Evolutionary conservation across 805 yeast species (phyloP).

Genomic region (Metschnikowia lachancei): DNA sequence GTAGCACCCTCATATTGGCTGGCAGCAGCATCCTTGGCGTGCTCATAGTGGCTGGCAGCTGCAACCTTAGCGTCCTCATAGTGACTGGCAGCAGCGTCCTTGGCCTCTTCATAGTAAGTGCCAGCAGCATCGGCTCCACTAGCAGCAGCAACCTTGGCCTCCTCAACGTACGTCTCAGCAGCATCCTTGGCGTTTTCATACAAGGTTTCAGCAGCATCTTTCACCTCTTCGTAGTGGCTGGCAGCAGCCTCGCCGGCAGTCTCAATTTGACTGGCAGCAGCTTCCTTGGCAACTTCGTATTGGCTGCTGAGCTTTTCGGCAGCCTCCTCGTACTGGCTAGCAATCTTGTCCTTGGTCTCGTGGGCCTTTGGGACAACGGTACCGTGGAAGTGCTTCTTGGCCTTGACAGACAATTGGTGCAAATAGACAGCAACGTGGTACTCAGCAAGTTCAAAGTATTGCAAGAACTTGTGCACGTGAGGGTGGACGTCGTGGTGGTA

Average conservation of each 20-base stretch:
- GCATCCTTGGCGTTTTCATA: conserved; percentile 6
- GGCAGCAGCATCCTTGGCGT: conserved; percentile 10
- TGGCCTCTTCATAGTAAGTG: conserved; percentile 4
- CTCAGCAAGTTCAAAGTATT: conserved; percentile 36
- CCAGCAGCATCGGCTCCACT: conserved; percentile 9
- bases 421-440: conserved; percentile 28
- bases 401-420: conserved; percentile 18
- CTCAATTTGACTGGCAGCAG: conserved; percentile 10
- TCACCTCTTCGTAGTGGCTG: conserved; percentile 7
- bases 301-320: conserved; percentile 3
- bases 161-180: conserved; percentile 3
- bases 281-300: conserved; percentile 5
- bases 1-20: neutral
- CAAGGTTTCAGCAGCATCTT: conserved; percentile 10
- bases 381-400: conserved; percentile 21
- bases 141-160: conserved; percentile 19
- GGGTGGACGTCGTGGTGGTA: conserved; percentile 32
- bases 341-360: conserved; percentile 13
- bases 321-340: conserved; percentile 9
- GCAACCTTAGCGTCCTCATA: conserved; percentile 7
- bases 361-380: conserved; percentile 21
- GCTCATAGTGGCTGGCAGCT: conserved; percentile 4
- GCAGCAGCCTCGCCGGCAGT: conserved; percentile 14
- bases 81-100: conserved; percentile 7
- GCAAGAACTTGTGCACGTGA: conserved; percentile 30